Conservation (phyloP, 176 grass and related monocot genomes). For the bread wheat (Triticum aestivum) region DNA sequence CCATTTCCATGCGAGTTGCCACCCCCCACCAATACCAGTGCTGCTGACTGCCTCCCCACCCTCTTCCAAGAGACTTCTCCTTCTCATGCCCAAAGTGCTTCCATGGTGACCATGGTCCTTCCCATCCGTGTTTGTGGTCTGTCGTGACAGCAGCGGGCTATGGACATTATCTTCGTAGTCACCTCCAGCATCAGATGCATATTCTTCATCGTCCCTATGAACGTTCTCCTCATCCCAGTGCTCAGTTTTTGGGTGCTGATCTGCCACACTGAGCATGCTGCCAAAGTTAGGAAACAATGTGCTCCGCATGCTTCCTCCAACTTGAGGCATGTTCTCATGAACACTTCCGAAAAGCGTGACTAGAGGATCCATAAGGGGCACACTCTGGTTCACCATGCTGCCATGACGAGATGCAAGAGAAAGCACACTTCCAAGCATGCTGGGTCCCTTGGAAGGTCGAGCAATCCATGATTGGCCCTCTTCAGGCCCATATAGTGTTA, state of each 20-base stretch:
- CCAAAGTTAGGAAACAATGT: conserved; percentile 90
- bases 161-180: conserved; percentile 73
- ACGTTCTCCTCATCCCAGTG: conserved; percentile 94
- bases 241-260: conserved; percentile 65
- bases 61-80: conserved; percentile 56
- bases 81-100: conserved; percentile 57
- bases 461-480: conserved; percentile 79
- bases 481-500: conserved; percentile 72
- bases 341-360: conserved; percentile 86
- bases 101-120: conserved; percentile 56
- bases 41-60: conserved; percentile 68
- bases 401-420: conserved; percentile 64
- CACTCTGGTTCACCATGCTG: conserved; percentile 53
- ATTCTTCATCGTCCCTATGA: conserved; percentile 69
- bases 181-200: conserved; percentile 65
- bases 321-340: conserved; percentile 79
- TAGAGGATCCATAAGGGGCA: conserved; percentile 72
- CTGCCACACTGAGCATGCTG: conserved; percentile 89
- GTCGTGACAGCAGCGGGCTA: conserved; percentile 68
- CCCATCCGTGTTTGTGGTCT: conserved; percentile 66
- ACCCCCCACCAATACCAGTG: conserved; percentile 84
- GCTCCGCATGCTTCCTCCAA: conserved; percentile 78
- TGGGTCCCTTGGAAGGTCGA: conserved; percentile 69
- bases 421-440: conserved; percentile 71
- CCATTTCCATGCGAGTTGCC: conserved; percentile 93